A percentile compares a stretch with the other conserved stretches of the same genome.
Evolutionary conservation across 2,329 filamentous ascomycete genomes (phyloP).

Genomic region (Paraconiothyrium sp.): DNA sequence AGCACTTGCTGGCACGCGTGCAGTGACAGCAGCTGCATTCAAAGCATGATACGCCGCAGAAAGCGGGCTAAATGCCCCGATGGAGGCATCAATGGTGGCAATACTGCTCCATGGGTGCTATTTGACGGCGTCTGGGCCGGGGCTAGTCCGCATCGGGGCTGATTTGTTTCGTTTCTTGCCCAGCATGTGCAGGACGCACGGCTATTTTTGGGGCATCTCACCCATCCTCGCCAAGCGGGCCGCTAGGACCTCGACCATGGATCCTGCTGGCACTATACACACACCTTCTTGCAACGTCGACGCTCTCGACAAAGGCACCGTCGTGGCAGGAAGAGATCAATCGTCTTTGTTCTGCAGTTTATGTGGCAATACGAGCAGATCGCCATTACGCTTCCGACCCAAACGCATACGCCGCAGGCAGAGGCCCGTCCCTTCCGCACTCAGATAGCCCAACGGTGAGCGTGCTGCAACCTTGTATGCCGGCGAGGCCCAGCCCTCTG

Average conservation of each 20-base stretch:
- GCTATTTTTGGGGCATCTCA: constrained; percentile 43
- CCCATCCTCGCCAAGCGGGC: constrained; percentile 4
- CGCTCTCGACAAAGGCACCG: background rate
- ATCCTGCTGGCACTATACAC: constrained; percentile 21
- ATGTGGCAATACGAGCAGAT: background rate
- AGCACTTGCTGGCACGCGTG: constrained; percentile 15
- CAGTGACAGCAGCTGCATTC: constrained; percentile 19
- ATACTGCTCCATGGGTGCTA: constrained; percentile 17
- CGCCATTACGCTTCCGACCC: background rate
- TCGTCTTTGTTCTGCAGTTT: background rate
- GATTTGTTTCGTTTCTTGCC: constrained; percentile 34
- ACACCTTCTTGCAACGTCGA: constrained; percentile 12
- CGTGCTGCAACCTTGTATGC: constrained; percentile 7
- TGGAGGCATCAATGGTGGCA: constrained; percentile 17
- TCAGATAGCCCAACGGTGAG: constrained; percentile 12
- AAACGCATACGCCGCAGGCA: constrained; percentile 20
- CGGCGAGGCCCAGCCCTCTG: background rate
- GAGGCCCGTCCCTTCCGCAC: constrained; percentile 26
- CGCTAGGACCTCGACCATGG: constrained; percentile 6
- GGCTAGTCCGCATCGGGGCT: constrained; percentile 18
- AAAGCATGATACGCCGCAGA: constrained; percentile 15
- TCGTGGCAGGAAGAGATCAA: background rate
- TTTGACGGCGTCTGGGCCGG: constrained; percentile 17
- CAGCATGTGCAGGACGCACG: constrained; percentile 21
- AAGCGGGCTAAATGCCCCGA: constrained; percentile 10